Evolutionary conservation across 148 eudicot species (phyloP).

Genomic region (Bassia scoparia): DNA sequence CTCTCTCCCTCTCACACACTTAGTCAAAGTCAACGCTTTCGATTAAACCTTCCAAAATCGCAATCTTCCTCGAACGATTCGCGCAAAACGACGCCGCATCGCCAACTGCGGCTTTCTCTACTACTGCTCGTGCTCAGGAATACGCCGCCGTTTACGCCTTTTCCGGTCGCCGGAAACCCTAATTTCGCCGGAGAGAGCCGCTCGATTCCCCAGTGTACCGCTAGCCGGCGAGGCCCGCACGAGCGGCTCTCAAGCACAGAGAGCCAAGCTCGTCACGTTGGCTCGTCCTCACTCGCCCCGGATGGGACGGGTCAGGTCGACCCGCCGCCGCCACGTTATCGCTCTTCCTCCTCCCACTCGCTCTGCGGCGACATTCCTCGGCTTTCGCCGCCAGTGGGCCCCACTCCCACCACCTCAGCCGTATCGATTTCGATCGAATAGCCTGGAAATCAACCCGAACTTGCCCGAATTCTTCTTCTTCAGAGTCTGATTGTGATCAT

Average conservation of each 20-base stretch:
- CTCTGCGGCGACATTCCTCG: slow-evolving; percentile 84
- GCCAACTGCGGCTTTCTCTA: slow-evolving; percentile 35
- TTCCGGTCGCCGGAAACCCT: slow-evolving; percentile 34
- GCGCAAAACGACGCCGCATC: slow-evolving; percentile 58
- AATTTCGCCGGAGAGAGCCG: slow-evolving; percentile 44
- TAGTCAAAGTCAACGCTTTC: slow-evolving; percentile 40
- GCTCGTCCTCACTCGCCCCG: slow-evolving; percentile 51
- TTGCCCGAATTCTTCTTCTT: slow-evolving; percentile 22
- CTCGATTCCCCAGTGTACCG: slow-evolving; percentile 22
- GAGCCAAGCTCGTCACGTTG: slow-evolving; percentile 36
- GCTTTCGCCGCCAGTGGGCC: slow-evolving; percentile 34
- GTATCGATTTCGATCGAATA: slow-evolving; percentile 69
- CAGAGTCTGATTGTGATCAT: background rate
- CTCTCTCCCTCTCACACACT: background rate
- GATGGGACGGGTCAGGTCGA: slow-evolving; percentile 29
- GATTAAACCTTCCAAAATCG: slow-evolving; percentile 80
- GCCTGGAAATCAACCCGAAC: slow-evolving; percentile 32
- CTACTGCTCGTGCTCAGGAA: background rate
- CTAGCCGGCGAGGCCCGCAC: slow-evolving; percentile 38
- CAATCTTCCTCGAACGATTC: slow-evolving; percentile 82
- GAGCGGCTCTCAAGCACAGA: slow-evolving; percentile 45
- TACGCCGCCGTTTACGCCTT: background rate
- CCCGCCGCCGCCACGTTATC: background rate
- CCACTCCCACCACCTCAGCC: background rate
- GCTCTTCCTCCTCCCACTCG: slow-evolving; percentile 30